Conservation (phyloP, 106 monocot genomes). For the Platanthera zijinensis region DNA sequence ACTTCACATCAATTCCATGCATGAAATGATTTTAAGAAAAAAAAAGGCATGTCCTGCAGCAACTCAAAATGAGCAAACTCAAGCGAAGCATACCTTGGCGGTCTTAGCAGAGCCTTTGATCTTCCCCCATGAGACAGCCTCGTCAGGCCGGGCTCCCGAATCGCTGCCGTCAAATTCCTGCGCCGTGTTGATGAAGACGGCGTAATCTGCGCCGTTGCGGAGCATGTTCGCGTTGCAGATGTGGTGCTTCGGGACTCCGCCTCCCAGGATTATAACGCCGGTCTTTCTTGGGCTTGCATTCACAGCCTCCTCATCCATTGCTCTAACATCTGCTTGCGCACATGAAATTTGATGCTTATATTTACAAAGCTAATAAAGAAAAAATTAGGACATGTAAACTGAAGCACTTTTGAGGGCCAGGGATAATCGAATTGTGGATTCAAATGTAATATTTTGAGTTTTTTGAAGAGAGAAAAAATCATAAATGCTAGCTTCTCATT, state of each 20-base stretch:
- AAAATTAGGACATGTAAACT: too few relatives aligned
- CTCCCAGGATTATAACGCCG: constrained; percentile 77
- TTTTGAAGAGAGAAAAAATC: not conserved
- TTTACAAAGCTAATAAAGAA: too few relatives aligned
- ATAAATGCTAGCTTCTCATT: not conserved
- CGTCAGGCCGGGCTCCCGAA: constrained; percentile 81
- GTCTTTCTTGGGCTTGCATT: constrained; percentile 63
- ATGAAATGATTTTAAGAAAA: too few relatives aligned
- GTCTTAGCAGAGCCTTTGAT: constrained; percentile 62
- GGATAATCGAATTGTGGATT: too few relatives aligned
- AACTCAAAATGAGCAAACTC: too few relatives aligned
- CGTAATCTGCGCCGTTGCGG: constrained; percentile 77
- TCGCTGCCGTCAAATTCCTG: constrained; percentile 92
- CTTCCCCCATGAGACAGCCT: constrained; percentile 87
- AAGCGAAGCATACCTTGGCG: constrained; percentile 37
- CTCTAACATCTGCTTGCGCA: constrained; percentile 41
- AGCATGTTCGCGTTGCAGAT: constrained; percentile 79
- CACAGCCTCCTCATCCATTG: constrained; percentile 74
- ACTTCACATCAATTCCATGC: too few relatives aligned
- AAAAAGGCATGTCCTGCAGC: too few relatives aligned
- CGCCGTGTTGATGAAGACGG: constrained; percentile 75
- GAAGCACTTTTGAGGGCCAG: too few relatives aligned
- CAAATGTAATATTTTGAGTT: not conserved
- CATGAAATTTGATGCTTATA: too few relatives aligned
- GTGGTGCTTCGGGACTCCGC: constrained; percentile 80